Evolutionary conservation across 140 eudicot species (phyloP), one percentile per base, ranked within the genome.

Genomic region (Stevia rebaudiana): DNA sequence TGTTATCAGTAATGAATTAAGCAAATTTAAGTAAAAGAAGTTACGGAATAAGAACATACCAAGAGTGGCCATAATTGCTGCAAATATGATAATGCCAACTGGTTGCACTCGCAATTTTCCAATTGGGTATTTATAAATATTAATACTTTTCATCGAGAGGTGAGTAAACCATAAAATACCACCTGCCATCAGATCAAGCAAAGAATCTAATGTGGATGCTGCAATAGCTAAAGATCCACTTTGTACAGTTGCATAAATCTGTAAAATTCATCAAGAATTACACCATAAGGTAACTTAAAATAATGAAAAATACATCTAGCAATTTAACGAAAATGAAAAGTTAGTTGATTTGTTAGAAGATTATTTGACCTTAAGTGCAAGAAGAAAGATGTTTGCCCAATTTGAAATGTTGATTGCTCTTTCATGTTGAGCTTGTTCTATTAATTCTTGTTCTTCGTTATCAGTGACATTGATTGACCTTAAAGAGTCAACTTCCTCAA

Each of bases 181-280:
- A 40, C 99, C 99, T 23, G 99, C 99, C 95, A 92, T 81, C 30
- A 92, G 90, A 80, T 92, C 99, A 49, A 92, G 95, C 70, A 92
- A 80, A 3, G 99, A 92, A 71, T 92, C 99, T 16, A 92, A 78
- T 25, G 99, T 92, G 0, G 99, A 92, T 41, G 99, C 99, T 67
- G 97, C 99, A 70, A 92, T 92, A 5, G 99, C 99, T 61, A 92
- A 50, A 13, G 99, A 92, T 64, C 99, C 97, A 69, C 94, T 88
- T 80, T 82, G 84, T 66, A 92, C 67, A 0, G 99, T 92, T 8
- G 99, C 99, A 59, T 69, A 88, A 24, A 92, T 81, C 99, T 92
- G 76, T 62, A 56, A n/a, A n/a, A 15, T 35, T 68, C 33, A 54
- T 46, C 69, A 28, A 30, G 10, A 7, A 57, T 41, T 40, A 72